Base-by-base conservation (phyloP, 1,284 basidiomycete genomes). In the Fereydounia khargensis region DNA sequence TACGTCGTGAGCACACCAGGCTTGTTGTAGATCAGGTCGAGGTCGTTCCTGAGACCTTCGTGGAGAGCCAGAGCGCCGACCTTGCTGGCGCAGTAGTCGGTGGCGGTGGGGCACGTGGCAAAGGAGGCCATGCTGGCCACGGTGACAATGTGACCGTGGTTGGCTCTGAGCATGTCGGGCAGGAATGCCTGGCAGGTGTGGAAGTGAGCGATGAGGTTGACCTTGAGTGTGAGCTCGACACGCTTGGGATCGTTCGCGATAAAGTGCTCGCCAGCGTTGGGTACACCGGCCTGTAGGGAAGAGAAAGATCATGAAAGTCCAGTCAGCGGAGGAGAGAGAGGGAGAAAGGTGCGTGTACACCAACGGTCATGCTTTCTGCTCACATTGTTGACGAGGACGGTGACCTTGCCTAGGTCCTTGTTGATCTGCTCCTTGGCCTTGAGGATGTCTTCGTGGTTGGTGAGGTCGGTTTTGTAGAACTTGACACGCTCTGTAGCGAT, bases 201-300 rank as follows among this genome's bases (percentile, higher is more conserved):
- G 21, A 62, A 65, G 47, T 73, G 58, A 10, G 69, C 52, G 22
- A 70, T 40, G 13, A 70, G 47, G 43, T 75, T 75, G 42, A 75
- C 65, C 16, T 64, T 45, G 47, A 69, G 59, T 22, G 65, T 60
- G 16, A 56, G 46, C 22, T 55, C 42, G 23, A 63, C 57, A 20
- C 45, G 46, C n/a, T 47, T 58, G 17, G 53, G 44, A 11, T 66
- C 57, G 16, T 53, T 43, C 5, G 62, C 52, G 27, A 70, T 25
- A 40, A 75, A 47, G 35, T 52, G 50, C 4, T 43, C 39, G 17
- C 67, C 73, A 2, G 27, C 24, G n/a, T 55, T 49, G n/a, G 64
- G 71, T 20, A 74, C 59, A 22, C 70, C 73, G 10, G 73, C 73
- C n/a, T n/a, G n/a, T n/a, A n/a, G n/a, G n/a, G n/a, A n/a, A 30